Percentiles rank a stretch among this genome's conserved stretches.
Evolutionary conservation across 2,329 filamentous ascomycete genomes (phyloP).

Genomic region (Apiospora kogelbergensis): DNA sequence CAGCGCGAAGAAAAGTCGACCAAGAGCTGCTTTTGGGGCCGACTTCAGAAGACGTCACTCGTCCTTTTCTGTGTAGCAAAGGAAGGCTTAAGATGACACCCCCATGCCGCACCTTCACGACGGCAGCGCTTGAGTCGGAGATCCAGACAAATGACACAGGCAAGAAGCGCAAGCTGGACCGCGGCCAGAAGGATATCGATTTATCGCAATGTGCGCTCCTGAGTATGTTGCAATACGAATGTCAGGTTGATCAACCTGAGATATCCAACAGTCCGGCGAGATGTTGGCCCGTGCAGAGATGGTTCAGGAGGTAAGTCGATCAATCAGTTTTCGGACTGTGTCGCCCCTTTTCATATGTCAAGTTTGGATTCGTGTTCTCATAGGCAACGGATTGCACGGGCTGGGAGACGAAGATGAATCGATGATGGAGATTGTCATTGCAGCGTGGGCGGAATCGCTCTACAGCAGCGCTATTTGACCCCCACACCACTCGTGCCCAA

Average conservation of each 20-base stretch:
- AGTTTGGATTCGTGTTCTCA: not conserved
- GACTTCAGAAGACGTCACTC: not conserved
- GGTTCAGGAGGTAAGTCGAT: conserved; percentile 57
- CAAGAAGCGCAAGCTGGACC: conserved; percentile 51
- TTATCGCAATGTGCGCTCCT: conserved; percentile 56
- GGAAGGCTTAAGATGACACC: conserved; percentile 49
- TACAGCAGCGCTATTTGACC: not conserved
- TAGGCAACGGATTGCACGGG: not conserved
- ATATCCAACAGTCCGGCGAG: conserved; percentile 45
- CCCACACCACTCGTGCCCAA: not conserved
- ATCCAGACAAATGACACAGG: conserved; percentile 49
- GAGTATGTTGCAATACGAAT: conserved; percentile 61
- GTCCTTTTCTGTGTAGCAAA: not conserved
- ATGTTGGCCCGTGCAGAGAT: conserved; percentile 58
- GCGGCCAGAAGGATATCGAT: conserved; percentile 42
- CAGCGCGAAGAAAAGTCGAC: not conserved
- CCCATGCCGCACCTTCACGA: conserved; percentile 55
- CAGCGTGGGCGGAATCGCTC: too few species aligned
- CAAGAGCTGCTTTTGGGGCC: not conserved
- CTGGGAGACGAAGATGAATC: conserved; percentile 9
- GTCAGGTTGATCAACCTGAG: conserved; percentile 51
- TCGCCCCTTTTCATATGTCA: not conserved
- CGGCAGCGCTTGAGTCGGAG: conserved; percentile 47
- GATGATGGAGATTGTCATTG: too few species aligned
- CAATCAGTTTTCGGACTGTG: conserved; percentile 10